Percentiles rank a stretch among this genome's conserved stretches.
Conservation (phyloP, 2,329 filamentous ascomycete species). For the Tolypocladium tundrense region DNA sequence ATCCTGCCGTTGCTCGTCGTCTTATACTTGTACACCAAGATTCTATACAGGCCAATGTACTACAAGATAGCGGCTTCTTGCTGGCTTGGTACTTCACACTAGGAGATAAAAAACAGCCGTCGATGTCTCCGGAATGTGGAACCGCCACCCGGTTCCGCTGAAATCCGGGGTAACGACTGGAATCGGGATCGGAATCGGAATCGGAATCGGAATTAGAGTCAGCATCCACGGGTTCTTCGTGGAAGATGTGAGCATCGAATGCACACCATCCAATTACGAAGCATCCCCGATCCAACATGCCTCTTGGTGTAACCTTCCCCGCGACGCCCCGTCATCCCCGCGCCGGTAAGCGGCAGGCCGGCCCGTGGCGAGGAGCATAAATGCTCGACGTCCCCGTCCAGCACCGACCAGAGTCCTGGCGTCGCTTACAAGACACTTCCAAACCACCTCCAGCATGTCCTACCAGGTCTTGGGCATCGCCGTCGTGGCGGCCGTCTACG, state of each 20-base stretch:
- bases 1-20: too few species aligned
- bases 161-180: background rate
- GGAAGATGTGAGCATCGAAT: too few species aligned
- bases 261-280: too few species aligned
- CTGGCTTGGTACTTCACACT: too few species aligned
- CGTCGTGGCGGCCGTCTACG: slow-evolving; percentile 8
- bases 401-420: background rate
- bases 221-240: too few species aligned
- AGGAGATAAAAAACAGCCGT: background rate
- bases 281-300: background rate
- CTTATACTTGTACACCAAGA: too few species aligned
- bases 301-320: background rate
- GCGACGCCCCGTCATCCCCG: background rate
- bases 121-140: too few species aligned
- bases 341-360: too few species aligned
- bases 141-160: too few species aligned
- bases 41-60: too few species aligned
- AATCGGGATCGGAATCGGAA: background rate
- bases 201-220: background rate
- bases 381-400: background rate
- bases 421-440: background rate
- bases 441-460: slow-evolving; percentile 3
- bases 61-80: too few species aligned
- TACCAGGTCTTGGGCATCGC: slow-evolving; percentile 9
- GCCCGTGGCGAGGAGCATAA: background rate